A percentile compares a stretch with the other conserved stretches of the same genome.
phyloP scores from a whole-genome alignment of 1,284 basidiomycete genomes.

The Thelephora terrestris region DNA sequence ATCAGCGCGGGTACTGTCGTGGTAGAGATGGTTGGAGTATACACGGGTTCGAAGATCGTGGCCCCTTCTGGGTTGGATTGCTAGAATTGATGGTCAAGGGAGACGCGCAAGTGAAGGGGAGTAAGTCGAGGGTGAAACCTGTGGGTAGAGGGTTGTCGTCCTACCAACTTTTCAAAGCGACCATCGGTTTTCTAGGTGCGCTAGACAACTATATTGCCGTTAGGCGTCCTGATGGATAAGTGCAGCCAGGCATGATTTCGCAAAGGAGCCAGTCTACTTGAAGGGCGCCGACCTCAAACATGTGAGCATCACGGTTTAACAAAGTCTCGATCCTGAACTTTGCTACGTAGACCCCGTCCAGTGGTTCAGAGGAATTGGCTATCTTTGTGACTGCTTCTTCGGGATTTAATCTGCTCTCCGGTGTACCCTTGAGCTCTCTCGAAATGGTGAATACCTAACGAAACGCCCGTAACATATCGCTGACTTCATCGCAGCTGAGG shows the following conservation, averaged over 20 bases:
- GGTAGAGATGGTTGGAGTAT: slow-evolving; percentile 19
- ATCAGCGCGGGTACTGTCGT: slow-evolving; percentile 71
- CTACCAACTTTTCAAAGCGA: slow-evolving; percentile 80
- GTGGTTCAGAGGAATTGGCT: slow-evolving; percentile 14
- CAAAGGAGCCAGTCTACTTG: slow-evolving; percentile 52
- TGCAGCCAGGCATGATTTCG: slow-evolving; percentile 64
- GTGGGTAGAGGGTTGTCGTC: slow-evolving; percentile 71
- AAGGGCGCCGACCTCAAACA: slow-evolving; percentile 21
- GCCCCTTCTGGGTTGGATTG: slow-evolving; percentile 61
- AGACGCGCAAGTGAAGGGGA: slow-evolving; percentile 36
- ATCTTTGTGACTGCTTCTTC: slow-evolving; percentile 80
- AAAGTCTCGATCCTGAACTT: not conserved
- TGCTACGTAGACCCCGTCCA: too few species aligned
- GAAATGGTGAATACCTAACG: slow-evolving; percentile 43
- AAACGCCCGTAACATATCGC: not conserved
- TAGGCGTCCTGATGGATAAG: not conserved
- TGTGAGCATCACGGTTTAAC: not conserved
- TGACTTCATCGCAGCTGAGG: slow-evolving; percentile 41
- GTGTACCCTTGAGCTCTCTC: slow-evolving; percentile 61
- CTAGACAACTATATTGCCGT: slow-evolving; percentile 2
- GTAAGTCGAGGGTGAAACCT: slow-evolving; percentile 37
- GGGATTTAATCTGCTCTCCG: slow-evolving; percentile 72
- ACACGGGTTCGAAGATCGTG: slow-evolving; percentile 57
- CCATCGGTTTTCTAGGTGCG: slow-evolving; percentile 69
- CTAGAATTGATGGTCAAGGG: slow-evolving; percentile 67